Evolutionary conservation across 495 filamentous ascomycete species (phyloP).

Genomic region (Polyplosphaeria fusca): DNA sequence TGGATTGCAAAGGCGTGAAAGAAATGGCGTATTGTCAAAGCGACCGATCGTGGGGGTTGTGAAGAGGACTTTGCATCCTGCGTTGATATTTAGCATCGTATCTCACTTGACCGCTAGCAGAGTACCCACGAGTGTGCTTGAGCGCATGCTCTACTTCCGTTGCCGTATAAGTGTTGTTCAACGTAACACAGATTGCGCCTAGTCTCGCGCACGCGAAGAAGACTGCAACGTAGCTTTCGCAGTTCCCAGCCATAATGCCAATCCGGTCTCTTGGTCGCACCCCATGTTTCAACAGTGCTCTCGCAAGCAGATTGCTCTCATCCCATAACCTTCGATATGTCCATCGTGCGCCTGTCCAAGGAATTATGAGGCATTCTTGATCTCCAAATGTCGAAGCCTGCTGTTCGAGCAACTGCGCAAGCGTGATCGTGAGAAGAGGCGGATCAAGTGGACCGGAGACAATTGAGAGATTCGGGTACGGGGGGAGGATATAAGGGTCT

Average conservation of each 20-base stretch:
- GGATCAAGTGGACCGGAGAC: slow-evolving; percentile 60
- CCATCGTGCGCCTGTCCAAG: slow-evolving; percentile 65
- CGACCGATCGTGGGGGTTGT: slow-evolving; percentile 60
- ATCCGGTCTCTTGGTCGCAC: slow-evolving; percentile 62
- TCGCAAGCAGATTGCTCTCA: slow-evolving; percentile 57
- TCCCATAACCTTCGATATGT: slow-evolving; percentile 63
- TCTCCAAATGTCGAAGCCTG: slow-evolving; percentile 60
- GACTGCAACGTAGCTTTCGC: slow-evolving; percentile 64
- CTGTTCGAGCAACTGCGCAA: slow-evolving; percentile 59
- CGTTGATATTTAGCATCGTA: background rate
- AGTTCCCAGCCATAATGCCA: slow-evolving; percentile 70
- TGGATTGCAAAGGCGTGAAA: slow-evolving; percentile 48
- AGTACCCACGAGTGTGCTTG: slow-evolving; percentile 55
- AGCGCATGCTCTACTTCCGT: slow-evolving; percentile 61
- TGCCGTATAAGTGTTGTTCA: slow-evolving; percentile 70
- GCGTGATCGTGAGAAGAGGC: slow-evolving; percentile 57
- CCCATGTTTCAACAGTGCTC: slow-evolving; percentile 56
- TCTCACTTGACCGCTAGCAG: too few relatives aligned
- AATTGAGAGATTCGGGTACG: slow-evolving; percentile 44
- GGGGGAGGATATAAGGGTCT: slow-evolving; percentile 23
- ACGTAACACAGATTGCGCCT: slow-evolving; percentile 64
- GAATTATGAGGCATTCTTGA: slow-evolving; percentile 60
- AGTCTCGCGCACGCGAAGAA: slow-evolving; percentile 66
- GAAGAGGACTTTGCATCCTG: slow-evolving; percentile 62
- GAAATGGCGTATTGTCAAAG: slow-evolving; percentile 52